Evolutionary conservation across 257 asterid genomes (phyloP), one percentile per base, ranked within the genome.

Genomic region (Pogostemon cablin): DNA sequence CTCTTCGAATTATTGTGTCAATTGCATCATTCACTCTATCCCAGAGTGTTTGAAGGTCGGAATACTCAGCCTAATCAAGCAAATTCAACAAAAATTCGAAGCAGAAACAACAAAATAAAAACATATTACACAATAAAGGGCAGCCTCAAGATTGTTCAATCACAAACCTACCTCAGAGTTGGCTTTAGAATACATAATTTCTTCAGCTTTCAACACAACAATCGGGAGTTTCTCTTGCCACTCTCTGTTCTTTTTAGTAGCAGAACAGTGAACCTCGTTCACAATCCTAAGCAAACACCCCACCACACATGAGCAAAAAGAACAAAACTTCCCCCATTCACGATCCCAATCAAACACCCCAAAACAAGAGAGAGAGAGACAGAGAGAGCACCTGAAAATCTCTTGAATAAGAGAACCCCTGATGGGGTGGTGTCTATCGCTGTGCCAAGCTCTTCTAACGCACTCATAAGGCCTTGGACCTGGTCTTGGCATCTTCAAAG

Each of bases 391-490:
- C 98, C 97, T 93, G 90, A 93, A 93, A 78, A 93, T 84, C 78
- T 93, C 95, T 82, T 93, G 93, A 79, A 93, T 90, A 58, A 93
- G 82, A 66, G 95, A 93, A 66, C 96, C 98, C 83, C 98, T 87
- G 58, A 93, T 76, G 76, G 96, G 98, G 4, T 83, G 93, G 83
- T 86, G 95, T 53, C 85, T 86, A 9, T 90, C 98, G 71, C 98
- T 88, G 73, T 93, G 98, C 98, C 98, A 93, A 87, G 95, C 98
- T 88, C 91, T 90, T 64, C 88, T 86, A 55, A 87, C 93, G 86
- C 98, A 93, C 80, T 93, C 98, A 68, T 87, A 93, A 4, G 98
- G 96, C 66, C 96, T 88, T 34, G 96, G 95, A 57, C 98, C 98
- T 49, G 96, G 93, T 65, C 95, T 88, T 34, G 97, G 95, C 98